Conservation (phyloP, 139 green algal species). For the Coelastrella sp. region DNA sequence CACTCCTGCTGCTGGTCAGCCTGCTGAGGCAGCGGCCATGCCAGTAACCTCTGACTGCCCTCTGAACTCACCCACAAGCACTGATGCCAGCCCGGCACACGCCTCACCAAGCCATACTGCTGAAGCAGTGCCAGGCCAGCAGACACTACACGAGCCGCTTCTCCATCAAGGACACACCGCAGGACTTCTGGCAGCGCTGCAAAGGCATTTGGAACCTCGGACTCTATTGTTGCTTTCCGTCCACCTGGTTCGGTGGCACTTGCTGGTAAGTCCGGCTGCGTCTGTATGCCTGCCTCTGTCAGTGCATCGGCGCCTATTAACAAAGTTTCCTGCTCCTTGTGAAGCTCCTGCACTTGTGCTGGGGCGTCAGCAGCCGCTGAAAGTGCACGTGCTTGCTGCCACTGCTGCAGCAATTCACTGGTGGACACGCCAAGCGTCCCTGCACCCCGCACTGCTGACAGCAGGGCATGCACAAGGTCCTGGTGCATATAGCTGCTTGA, state of each 20-base stretch:
- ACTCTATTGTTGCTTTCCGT: background rate
- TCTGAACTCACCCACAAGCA: slow-evolving; percentile 3
- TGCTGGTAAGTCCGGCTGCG: no score
- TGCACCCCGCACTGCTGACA: slow-evolving; percentile 19
- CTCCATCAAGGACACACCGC: background rate
- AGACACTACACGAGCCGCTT: background rate
- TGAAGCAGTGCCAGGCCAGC: background rate
- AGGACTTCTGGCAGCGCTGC: background rate
- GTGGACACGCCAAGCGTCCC: background rate
- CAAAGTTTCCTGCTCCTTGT: no score
- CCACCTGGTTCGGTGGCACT: no score
- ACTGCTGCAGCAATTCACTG: background rate
- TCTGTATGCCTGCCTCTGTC: no score
- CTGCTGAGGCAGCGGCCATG: slow-evolving; percentile 13
- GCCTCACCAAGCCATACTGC: slow-evolving; percentile 31
- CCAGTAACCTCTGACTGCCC: slow-evolving; percentile 19
- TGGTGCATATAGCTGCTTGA: background rate
- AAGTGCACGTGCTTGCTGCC: background rate
- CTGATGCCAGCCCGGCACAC: slow-evolving; percentile 25
- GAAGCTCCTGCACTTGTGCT: no score
- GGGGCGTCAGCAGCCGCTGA: background rate
- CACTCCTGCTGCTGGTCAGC: slow-evolving; percentile 4
- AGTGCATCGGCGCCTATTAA: no score
- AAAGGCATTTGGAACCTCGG: background rate
- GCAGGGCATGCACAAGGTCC: background rate